Conservation (phyloP, 148 eudicot species). For the Cornus controversa region DNA sequence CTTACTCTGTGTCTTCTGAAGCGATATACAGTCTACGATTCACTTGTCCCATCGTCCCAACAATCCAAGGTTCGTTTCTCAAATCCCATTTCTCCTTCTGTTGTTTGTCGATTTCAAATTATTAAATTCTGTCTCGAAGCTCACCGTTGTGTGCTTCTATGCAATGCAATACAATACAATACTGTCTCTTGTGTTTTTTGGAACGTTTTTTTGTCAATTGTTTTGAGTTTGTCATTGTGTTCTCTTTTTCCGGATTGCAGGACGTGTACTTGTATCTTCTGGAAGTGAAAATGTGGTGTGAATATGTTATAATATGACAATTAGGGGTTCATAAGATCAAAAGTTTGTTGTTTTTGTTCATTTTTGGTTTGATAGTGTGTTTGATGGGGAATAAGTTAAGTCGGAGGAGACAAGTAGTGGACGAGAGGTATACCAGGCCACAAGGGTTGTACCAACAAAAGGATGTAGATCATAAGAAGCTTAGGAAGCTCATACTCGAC, state of each 20-base stretch:
- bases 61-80: slow-evolving; percentile 11
- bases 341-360: neutral
- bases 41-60: neutral
- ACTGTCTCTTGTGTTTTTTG: no score
- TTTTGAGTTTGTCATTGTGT: neutral
- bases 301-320: slow-evolving; percentile 10
- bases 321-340: slow-evolving; percentile 23
- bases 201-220: neutral
- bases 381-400: slow-evolving; percentile 97
- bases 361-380: neutral
- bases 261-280: slow-evolving; percentile 3
- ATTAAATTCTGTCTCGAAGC: no score
- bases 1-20: neutral
- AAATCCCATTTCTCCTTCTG: no score
- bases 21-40: neutral
- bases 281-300: neutral
- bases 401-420: slow-evolving; percentile 73
- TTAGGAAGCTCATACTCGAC: slow-evolving; percentile 90
- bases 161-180: no score
- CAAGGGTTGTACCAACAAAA: slow-evolving; percentile 94
- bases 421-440: slow-evolving; percentile 92
- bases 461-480: slow-evolving; percentile 97
- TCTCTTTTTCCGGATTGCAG: no score
- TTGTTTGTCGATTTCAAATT: neutral
- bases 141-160: neutral